These are phyloP conservation scores for Neofusicoccum kwambonambiense DNA, from an alignment of 2,329 filamentous ascomycete species.

Conservation along the genomic window DNA sequence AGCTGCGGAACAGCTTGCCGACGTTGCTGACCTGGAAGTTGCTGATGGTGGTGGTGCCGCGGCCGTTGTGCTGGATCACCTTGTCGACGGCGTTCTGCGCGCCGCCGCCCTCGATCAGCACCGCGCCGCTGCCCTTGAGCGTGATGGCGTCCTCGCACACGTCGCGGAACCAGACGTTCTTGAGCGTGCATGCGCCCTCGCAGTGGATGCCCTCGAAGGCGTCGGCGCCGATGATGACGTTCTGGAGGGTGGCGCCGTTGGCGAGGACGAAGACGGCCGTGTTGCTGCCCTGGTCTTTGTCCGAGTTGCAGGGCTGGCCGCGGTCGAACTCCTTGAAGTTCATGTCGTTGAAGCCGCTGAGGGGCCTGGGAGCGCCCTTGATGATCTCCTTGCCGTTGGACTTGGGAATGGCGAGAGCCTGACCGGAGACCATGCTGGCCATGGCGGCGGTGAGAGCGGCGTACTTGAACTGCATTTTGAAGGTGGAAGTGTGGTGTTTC, in stretches of 20 bases:
- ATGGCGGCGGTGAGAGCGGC: background rate
- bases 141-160: slow-evolving; percentile 43
- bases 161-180: slow-evolving; percentile 46
- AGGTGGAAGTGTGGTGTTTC: background rate
- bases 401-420: too few relatives aligned
- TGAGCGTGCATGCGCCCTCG: slow-evolving; percentile 49
- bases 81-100: slow-evolving; percentile 41
- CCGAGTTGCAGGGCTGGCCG: slow-evolving; percentile 27
- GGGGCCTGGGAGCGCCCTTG: background rate
- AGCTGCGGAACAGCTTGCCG: too few relatives aligned
- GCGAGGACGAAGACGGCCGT: slow-evolving; percentile 55
- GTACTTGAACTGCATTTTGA: background rate
- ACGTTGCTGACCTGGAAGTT: too few relatives aligned
- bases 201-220: slow-evolving; percentile 55
- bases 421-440: background rate
- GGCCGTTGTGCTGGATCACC: slow-evolving; percentile 44
- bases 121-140: slow-evolving; percentile 36
- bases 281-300: slow-evolving; percentile 43
- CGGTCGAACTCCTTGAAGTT: background rate
- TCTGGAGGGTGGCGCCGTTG: slow-evolving; percentile 51
- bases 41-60: slow-evolving; percentile 28
- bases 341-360: background rate
- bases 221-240: slow-evolving; percentile 55
- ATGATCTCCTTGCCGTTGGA: background rate
- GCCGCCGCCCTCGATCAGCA: slow-evolving; percentile 41